Evolutionary conservation across 2,329 filamentous ascomycete genomes (phyloP).

Genomic region (Calycina marina): DNA sequence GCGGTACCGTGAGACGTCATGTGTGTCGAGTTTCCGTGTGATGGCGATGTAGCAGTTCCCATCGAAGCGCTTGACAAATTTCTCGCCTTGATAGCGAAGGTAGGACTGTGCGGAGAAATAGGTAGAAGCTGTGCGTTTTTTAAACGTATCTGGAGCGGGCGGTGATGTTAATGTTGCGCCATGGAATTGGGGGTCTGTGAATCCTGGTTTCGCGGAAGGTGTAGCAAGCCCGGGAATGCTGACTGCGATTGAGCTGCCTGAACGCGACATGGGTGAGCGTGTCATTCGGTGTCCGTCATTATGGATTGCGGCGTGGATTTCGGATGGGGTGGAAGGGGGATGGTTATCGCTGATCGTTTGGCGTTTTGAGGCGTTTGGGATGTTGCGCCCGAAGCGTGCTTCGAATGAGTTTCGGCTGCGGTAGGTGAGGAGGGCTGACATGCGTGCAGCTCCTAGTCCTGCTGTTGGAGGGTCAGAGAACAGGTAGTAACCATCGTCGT

Average conservation of each 20-base stretch:
- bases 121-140: conserved; percentile 41
- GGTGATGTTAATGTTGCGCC: conserved; percentile 41
- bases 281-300: conserved; percentile 65
- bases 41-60: conserved; percentile 99
- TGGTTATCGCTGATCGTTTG: conserved; percentile 66
- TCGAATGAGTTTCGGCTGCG: conserved; percentile 95
- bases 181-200: conserved; percentile 55
- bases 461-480: conserved; percentile 77
- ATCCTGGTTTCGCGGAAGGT: conserved; percentile 21
- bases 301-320: conserved; percentile 58
- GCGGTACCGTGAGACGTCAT: conserved; percentile 78
- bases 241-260: conserved; percentile 20
- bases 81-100: conserved; percentile 86
- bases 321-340: conserved; percentile 44
- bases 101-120: conserved; percentile 98
- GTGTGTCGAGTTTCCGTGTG: conserved; percentile 92
- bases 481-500: conserved; percentile 89
- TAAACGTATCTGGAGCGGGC: conserved; percentile 18
- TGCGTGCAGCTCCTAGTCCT: conserved; percentile 83
- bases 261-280: conserved; percentile 33
- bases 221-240: too few species aligned
- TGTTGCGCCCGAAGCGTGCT: conserved; percentile 85
- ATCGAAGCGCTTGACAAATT: conserved; percentile 95
- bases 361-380: conserved; percentile 66
- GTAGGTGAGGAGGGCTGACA: conserved; percentile 93